Conservation (phyloP, 176 grass and related monocot species). For the Calamus simplicifolius region DNA sequence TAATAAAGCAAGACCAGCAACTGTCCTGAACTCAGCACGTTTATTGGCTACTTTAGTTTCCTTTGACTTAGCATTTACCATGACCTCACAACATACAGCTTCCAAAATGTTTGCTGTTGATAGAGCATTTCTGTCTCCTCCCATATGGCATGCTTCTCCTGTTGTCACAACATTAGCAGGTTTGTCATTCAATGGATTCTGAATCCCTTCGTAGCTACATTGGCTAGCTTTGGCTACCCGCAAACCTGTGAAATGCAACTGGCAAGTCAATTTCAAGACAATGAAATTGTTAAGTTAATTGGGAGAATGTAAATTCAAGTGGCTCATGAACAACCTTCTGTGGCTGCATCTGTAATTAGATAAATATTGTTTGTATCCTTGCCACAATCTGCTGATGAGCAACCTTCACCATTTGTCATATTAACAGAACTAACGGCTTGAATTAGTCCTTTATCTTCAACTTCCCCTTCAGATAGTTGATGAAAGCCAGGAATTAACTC, state of each 20-base stretch:
- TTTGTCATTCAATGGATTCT: constrained; percentile 16
- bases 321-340: constrained; percentile 7
- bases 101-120: constrained; percentile 9
- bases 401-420: constrained; percentile 27
- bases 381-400: background rate
- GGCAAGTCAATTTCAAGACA: no score
- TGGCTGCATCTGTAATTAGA: constrained; percentile 11
- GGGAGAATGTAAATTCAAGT: no score
- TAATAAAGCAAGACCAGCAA: constrained; percentile 18
- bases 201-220: constrained; percentile 5
- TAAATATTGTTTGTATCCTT: constrained; percentile 2
- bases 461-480: constrained; percentile 22
- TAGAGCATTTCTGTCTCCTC: constrained; percentile 9
- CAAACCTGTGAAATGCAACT: no score
- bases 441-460: constrained; percentile 4
- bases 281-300: no score
- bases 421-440: constrained; percentile 14
- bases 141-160: constrained; percentile 17
- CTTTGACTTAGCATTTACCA: constrained; percentile 11
- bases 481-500: constrained; percentile 26
- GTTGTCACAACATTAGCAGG: constrained; percentile 6
- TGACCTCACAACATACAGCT: constrained; percentile 18
- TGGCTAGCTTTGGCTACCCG: background rate
- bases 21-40: background rate
- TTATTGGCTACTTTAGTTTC: constrained; percentile 10